phyloP scores from a whole-genome alignment of 805 yeast species.

The Schwanniomyces occidentalis region DNA sequence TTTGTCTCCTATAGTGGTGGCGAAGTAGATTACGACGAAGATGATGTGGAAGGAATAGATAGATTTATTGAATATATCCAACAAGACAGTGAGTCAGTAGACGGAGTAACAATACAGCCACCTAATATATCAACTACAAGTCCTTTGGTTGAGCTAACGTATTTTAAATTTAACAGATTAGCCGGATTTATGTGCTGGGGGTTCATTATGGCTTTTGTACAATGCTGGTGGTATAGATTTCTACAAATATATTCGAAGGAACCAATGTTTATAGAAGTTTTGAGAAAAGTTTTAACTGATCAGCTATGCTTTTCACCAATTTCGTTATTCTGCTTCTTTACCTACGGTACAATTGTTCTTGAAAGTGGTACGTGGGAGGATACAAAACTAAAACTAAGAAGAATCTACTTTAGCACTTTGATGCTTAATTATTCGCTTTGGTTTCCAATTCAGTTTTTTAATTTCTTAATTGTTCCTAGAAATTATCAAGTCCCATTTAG shows the following conservation, averaged over 20 bases:
- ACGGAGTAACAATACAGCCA: conserved; percentile 7
- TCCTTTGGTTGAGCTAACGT: conserved; percentile 24
- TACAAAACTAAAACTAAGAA: conserved; percentile 60
- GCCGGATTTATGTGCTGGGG: conserved; percentile 89
- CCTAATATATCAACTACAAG: conserved; percentile 7
- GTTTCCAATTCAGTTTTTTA: conserved; percentile 80
- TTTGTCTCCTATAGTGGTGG: background rate
- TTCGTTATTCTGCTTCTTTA: conserved; percentile 75
- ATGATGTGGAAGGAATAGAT: conserved; percentile 21
- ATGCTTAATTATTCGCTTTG: conserved; percentile 72
- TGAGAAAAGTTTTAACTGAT: conserved; percentile 86
- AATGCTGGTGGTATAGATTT: conserved; percentile 85
- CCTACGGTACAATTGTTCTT: conserved; percentile 78
- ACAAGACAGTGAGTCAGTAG: conserved; percentile 23
- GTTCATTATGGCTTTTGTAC: conserved; percentile 74
- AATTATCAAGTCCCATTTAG: conserved; percentile 88
- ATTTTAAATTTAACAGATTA: conserved; percentile 68
- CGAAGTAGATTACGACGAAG: conserved; percentile 11
- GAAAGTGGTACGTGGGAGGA: conserved; percentile 72
- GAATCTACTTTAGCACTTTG: conserved; percentile 66
- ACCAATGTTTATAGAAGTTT: conserved; percentile 79
- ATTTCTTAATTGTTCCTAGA: conserved; percentile 68
- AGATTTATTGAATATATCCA: conserved; percentile 35
- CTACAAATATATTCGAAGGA: conserved; percentile 80
- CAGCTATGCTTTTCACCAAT: conserved; percentile 89